Conservation (phyloP, 2,329 filamentous ascomycete genomes). For the Trichoderma aggressivum region DNA sequence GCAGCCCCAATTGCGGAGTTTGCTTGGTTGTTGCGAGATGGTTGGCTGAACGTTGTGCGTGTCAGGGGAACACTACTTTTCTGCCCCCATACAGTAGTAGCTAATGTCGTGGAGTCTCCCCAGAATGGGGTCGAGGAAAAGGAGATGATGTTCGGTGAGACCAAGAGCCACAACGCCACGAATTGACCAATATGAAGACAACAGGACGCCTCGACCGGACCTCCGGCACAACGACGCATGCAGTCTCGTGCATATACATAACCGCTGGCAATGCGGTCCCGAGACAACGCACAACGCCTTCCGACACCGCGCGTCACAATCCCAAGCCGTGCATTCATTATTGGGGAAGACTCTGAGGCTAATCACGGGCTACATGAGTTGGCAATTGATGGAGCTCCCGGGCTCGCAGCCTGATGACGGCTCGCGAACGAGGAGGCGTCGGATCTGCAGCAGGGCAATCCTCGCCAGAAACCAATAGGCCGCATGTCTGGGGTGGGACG, state of each 20-base stretch:
- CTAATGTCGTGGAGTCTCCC: slow-evolving; percentile 10
- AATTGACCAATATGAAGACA: slow-evolving; percentile 1
- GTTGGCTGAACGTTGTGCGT: background rate
- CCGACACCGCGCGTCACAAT: slow-evolving; percentile 3
- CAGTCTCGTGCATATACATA: background rate
- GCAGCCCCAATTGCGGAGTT: background rate
- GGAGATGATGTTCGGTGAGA: slow-evolving; percentile 10
- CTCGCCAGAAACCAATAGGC: background rate
- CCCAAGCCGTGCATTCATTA: background rate
- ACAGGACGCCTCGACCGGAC: slow-evolving; percentile 15
- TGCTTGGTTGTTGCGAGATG: background rate
- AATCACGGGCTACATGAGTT: background rate
- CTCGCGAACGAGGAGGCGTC: background rate
- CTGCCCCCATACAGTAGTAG: slow-evolving; percentile 5
- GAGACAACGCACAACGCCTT: slow-evolving; percentile 6
- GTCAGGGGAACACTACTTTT: slow-evolving; percentile 12
- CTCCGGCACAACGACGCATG: slow-evolving; percentile 5
- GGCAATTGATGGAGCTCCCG: background rate
- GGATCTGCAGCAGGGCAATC: slow-evolving; percentile 11
- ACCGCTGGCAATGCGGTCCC: slow-evolving; percentile 2
- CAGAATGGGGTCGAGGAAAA: slow-evolving; percentile 8
- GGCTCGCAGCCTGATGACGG: background rate
- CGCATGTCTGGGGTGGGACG: background rate
- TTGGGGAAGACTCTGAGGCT: background rate
- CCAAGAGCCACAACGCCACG: slow-evolving; percentile 5